Evolutionary conservation across 352 stramenopile genomes (phyloP).

Genomic region (Globisporangium alternatum): DNA sequence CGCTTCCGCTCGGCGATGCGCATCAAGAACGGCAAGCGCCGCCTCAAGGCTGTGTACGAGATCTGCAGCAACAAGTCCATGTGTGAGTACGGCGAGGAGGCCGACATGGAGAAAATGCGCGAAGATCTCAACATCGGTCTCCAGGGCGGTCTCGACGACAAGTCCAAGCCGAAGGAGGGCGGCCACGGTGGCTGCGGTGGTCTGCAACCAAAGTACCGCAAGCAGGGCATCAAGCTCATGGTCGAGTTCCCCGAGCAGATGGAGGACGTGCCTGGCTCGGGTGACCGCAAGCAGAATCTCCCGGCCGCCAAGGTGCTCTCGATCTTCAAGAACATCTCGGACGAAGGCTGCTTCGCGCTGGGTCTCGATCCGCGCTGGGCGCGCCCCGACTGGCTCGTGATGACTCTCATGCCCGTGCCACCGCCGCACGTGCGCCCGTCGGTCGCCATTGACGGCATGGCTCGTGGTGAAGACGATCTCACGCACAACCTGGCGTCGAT

Average conservation of each 20-base stretch:
- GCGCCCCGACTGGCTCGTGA: constrained; percentile 98
- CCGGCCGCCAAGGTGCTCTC: constrained; percentile 93
- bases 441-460: constrained; percentile 93
- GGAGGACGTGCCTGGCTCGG: constrained; percentile 91
- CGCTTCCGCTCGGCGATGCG: constrained; percentile 79
- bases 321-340: constrained; percentile 97
- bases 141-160: constrained; percentile 78
- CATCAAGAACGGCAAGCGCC: constrained; percentile 87
- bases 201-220: constrained; percentile 95
- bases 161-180: constrained; percentile 78
- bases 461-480: constrained; percentile 96
- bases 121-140: constrained; percentile 85
- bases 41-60: constrained; percentile 94
- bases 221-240: constrained; percentile 94
- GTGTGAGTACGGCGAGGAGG: constrained; percentile 82
- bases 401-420: constrained; percentile 97
- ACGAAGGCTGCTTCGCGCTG: constrained; percentile 94
- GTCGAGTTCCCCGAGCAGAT: constrained; percentile 95
- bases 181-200: constrained; percentile 78
- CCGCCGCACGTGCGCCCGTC: constrained; percentile 97
- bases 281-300: constrained; percentile 97
- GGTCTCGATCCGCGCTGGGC: constrained; percentile 95
- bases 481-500: constrained; percentile 98
- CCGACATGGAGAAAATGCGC: constrained; percentile 88
- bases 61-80: constrained; percentile 91